Conservation (phyloP, 1,284 basidiomycete species). For the Ustilago cynodontis region DNA sequence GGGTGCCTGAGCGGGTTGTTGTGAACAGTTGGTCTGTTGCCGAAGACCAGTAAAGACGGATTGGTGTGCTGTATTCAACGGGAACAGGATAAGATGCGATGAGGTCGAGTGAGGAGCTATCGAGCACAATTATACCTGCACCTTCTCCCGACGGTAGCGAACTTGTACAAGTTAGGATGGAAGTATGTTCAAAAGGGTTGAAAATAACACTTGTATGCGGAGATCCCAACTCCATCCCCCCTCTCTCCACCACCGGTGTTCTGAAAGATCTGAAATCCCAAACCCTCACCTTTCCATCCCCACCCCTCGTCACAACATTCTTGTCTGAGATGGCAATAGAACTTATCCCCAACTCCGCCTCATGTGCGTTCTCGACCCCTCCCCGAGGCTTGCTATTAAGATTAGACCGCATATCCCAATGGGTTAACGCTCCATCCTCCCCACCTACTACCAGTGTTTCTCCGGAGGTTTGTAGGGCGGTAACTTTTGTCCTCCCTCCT, state of each 20-base stretch:
- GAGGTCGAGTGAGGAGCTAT: slow-evolving; percentile 20
- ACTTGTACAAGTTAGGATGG: slow-evolving; percentile 80
- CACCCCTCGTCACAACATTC: slow-evolving; percentile 81
- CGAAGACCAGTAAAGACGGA: slow-evolving; percentile 49
- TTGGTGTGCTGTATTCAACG: slow-evolving; percentile 10
- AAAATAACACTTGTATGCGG: slow-evolving; percentile 91
- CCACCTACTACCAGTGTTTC: slow-evolving; percentile 74
- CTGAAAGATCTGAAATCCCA: slow-evolving; percentile 93
- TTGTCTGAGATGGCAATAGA: slow-evolving; percentile 82
- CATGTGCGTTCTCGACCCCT: slow-evolving; percentile 86
- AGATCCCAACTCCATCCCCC: slow-evolving; percentile 81
- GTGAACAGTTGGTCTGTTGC: slow-evolving; percentile 64
- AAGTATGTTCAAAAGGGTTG: slow-evolving; percentile 85
- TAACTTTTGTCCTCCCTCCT: slow-evolving; percentile 93
- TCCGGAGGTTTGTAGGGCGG: slow-evolving; percentile 70
- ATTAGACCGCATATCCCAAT: slow-evolving; percentile 93
- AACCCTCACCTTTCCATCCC: slow-evolving; percentile 93
- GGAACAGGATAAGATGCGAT: slow-evolving; percentile 8
- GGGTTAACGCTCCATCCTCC: slow-evolving; percentile 87
- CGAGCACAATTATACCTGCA: slow-evolving; percentile 35
- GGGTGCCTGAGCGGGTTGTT: slow-evolving; percentile 74
- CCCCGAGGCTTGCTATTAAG: slow-evolving; percentile 85
- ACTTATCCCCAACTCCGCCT: slow-evolving; percentile 83
- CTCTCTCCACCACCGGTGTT: slow-evolving; percentile 79
- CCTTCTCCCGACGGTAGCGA: neutral